phyloP scores from a whole-genome alignment of 225 moss, liverwort and hornwort species.

The Thuidium tamariscinum region DNA sequence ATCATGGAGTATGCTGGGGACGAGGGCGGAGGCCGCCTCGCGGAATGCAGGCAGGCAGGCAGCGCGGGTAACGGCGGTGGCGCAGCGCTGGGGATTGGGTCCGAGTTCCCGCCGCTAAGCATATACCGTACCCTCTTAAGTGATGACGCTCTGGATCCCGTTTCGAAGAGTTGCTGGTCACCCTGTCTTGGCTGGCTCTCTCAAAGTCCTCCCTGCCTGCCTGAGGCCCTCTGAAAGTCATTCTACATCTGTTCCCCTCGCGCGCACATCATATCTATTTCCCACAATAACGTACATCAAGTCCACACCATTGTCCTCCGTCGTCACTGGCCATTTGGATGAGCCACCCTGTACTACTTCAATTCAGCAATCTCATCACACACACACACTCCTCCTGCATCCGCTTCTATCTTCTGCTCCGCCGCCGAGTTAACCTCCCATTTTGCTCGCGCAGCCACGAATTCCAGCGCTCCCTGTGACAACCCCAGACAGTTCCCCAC shows the following conservation, averaged over 20 bases:
- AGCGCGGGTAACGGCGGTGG: slow-evolving; percentile 14
- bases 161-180: slow-evolving; percentile 17
- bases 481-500: not conserved
- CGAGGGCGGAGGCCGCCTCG: not conserved
- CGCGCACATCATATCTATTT: not conserved
- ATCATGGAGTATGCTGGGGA: not conserved
- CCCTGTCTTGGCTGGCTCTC: not conserved
- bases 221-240: not conserved
- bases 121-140: not conserved
- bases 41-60: not conserved
- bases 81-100: slow-evolving; percentile 10
- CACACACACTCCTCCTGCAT: not conserved
- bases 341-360: not conserved
- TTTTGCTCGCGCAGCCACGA: not conserved
- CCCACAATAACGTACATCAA: not conserved
- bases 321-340: not conserved
- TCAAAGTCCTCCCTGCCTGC: not conserved
- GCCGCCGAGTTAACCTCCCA: not conserved
- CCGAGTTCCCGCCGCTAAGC: slow-evolving; percentile 9
- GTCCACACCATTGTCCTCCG: not conserved
- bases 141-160: slow-evolving; percentile 31
- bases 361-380: not conserved
- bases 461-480: not conserved
- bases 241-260: not conserved
- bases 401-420: not conserved